Conservation (phyloP, 352 stramenopile species). For the Elongisporangium anandrum region DNA sequence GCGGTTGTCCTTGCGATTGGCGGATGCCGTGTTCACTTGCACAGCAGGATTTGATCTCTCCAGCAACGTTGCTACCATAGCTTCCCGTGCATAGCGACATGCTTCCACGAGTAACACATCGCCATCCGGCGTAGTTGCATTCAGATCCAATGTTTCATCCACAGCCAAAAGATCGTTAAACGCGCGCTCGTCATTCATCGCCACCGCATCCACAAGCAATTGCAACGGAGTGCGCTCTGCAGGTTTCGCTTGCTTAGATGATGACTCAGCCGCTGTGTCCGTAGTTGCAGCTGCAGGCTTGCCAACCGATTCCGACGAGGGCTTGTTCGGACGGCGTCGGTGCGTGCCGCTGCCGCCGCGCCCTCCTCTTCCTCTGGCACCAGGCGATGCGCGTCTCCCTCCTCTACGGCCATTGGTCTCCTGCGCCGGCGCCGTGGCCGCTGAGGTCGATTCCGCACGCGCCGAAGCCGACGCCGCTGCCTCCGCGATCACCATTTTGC, state of each 20-base stretch:
- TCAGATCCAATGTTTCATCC: constrained; percentile 21
- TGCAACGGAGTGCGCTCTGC: background rate
- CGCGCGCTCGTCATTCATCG: background rate
- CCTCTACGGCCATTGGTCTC: background rate
- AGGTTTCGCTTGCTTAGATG: background rate
- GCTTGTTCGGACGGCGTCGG: background rate
- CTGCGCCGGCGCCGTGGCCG: too few species aligned
- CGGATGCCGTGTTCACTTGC: constrained; percentile 29
- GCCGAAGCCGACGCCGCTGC: background rate
- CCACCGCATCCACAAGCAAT: background rate
- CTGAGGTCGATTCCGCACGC: background rate
- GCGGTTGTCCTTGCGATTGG: constrained; percentile 32
- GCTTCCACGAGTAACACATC: constrained; percentile 47
- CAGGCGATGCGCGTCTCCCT: background rate
- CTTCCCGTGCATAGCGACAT: constrained; percentile 43
- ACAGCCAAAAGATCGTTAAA: background rate
- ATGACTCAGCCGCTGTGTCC: background rate
- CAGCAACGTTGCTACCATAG: constrained; percentile 36
- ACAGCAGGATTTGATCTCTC: constrained; percentile 6
- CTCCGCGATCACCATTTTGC: background rate
- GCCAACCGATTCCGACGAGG: background rate
- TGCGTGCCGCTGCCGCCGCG: background rate
- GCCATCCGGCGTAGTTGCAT: constrained; percentile 26
- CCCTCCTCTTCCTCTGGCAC: background rate
- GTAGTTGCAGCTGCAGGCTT: background rate